Evolutionary conservation across 2,329 filamentous ascomycete genomes (phyloP), one percentile per base, ranked within the genome.

Genomic region (Cadophora malorum): DNA sequence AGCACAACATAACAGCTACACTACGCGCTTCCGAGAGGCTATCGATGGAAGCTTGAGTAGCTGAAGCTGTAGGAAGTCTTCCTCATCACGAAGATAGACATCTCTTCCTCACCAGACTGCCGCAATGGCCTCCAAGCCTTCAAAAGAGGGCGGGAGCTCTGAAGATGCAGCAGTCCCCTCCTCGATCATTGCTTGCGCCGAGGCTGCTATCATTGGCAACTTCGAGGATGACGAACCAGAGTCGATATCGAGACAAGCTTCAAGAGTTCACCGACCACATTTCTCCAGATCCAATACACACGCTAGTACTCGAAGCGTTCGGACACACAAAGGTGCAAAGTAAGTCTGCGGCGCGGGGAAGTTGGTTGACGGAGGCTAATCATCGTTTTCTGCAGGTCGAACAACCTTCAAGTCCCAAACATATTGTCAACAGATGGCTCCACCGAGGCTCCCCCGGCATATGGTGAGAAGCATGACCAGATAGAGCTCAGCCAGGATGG

Each of bases 401-500:
- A 62, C 12, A 25, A 74, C 52, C 64, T 74, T 25, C 65, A 66
- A 33, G 66, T 75, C 16, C 73, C 72, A 19, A 69, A 73, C 50
- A 71, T 69, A 7, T 61, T 72, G 1, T 52, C 61, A 16, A 33
- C 60, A 23, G 66, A 72, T n/a, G 63, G 53, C 23, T 45, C 63
- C 19, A 49, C 64, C 35, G 75, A 76, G 56, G 71, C 73, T 19
- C 85, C 84, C 25, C 87, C 87, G 1, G 84, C 86, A 0, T 91
- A 90, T 73, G 88, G 88, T 72, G 85, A 87, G 23, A 78, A 81
- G 16, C 83, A 83, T 64, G 82, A 87, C 70, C 82, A 86, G 64
- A 76, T 91, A 28, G 83, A 87, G 67, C 84, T 91, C 67, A 86
- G 83, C 23, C 87, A 89, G 73, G 82, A 86, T 55, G 88, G 88